Evolutionary conservation across 148 eudicot genomes (phyloP), one percentile per base, ranked within the genome.

Genomic region (Fagopyrum homotropicum): DNA sequence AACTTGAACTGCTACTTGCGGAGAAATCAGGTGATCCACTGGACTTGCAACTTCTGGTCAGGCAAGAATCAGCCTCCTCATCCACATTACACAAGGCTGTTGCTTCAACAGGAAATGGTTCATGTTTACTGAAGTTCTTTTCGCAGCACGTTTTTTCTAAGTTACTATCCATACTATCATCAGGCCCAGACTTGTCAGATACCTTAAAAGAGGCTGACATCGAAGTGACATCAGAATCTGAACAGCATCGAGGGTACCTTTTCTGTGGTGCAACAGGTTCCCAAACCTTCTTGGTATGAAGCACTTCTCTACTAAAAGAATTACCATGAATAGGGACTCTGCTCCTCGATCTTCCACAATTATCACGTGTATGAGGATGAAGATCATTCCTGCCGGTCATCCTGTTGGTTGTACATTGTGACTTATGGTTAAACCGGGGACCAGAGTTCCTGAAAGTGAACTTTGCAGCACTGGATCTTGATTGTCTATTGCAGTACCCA

Each of bases 261-360:
- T 82, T 93, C 60, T 83, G 91, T 15, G 90, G 85, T 61, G 91
- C 97, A 78, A 91, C 84, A 75, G 97, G 97, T 77, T 94, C 98
- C 98, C 98, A 94, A 54, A 92, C 96, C 86, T 90, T 86, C 88
- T 89, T 92, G 12, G 78, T 82, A 75, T 85, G 80, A 78, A 81
- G 82, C 22, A 72, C 76, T 74, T 88, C 89, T 78, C 86, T 83
- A 43, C 76, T 79, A 77, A 63, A 75, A 57, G 80, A 55, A 81
- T 75, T 85, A 72, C 80, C 77, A 75, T 84, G 87, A 68, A 61
- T 77, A 46, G 77, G 73, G 75, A 78, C 80, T 81, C 88, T 91
- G 85, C 77, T 84, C 81, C 89, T 89, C 45, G 84, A 73, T 79
- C 89, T 84, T 73, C 83, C 90, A 82, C 77, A 55, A 72, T 60